A percentile compares a stretch with the other conserved stretches of the same genome.
These are phyloP conservation scores for Daldinia caldariorum DNA, from an alignment of 495 filamentous ascomycete genomes.

Conservation along the genomic window DNA sequence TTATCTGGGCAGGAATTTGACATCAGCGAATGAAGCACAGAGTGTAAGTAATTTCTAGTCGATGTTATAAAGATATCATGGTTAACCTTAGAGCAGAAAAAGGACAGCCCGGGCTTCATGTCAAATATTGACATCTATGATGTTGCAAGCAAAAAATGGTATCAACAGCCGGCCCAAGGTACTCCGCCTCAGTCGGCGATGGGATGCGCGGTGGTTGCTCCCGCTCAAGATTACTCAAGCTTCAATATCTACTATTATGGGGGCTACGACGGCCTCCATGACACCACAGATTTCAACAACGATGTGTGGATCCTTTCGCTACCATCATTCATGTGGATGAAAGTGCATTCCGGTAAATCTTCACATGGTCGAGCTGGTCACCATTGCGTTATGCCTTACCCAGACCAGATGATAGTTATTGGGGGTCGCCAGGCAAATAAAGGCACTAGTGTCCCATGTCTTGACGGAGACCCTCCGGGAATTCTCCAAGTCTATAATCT, in stretches of 20 bases:
- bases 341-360: slow-evolving; percentile 59
- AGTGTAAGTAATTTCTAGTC: slow-evolving; percentile 52
- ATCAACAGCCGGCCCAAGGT: slow-evolving; percentile 68
- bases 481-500: slow-evolving; percentile 72
- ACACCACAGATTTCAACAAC: slow-evolving; percentile 57
- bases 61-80: neutral
- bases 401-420: slow-evolving; percentile 78
- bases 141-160: slow-evolving; percentile 65
- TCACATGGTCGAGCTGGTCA: slow-evolving; percentile 68
- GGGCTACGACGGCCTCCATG: slow-evolving; percentile 65
- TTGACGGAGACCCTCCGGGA: slow-evolving; percentile 55
- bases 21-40: slow-evolving; percentile 50
- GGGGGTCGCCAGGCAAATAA: slow-evolving; percentile 59
- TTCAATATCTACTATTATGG: slow-evolving; percentile 83
- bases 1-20: slow-evolving; percentile 42
- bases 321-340: slow-evolving; percentile 80
- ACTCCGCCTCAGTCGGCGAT: slow-evolving; percentile 64
- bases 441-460: slow-evolving; percentile 51
- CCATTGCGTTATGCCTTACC: slow-evolving; percentile 72
- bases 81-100: slow-evolving; percentile 47
- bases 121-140: slow-evolving; percentile 75
- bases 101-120: slow-evolving; percentile 69
- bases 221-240: slow-evolving; percentile 67
- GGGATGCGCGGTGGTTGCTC: slow-evolving; percentile 73
- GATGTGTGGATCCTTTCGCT: slow-evolving; percentile 79